Evolutionary conservation across 2,329 filamentous ascomycete species (phyloP).

Genomic region (Alternaria incomplexa): DNA sequence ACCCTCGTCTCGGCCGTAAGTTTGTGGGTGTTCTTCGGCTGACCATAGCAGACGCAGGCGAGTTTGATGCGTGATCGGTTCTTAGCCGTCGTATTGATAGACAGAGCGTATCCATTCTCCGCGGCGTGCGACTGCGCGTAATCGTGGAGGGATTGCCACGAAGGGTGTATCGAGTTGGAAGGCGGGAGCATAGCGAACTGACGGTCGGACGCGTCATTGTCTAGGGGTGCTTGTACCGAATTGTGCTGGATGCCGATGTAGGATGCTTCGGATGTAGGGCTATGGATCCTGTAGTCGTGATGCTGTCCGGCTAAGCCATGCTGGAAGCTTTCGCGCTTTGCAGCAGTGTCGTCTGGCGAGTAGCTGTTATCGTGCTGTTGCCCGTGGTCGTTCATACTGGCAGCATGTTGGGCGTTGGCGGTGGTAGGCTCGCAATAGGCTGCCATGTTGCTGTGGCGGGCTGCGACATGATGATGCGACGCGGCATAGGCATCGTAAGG

Average conservation of each 20-base stretch:
- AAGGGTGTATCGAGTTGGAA: constrained; percentile 27
- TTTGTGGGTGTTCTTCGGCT: constrained; percentile 46
- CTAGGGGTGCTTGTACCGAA: constrained; percentile 11
- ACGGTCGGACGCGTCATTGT: constrained; percentile 18
- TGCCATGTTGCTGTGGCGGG: constrained; percentile 17
- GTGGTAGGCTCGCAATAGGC: constrained; percentile 16
- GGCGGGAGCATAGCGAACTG: constrained; percentile 43
- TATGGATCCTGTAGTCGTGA: neutral
- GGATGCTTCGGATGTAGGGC: neutral
- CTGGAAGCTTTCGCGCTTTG: neutral
- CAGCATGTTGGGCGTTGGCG: constrained; percentile 5
- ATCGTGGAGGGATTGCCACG: constrained; percentile 40
- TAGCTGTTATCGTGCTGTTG: constrained; percentile 7
- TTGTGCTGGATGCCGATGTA: constrained; percentile 5
- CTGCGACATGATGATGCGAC: constrained; percentile 25
- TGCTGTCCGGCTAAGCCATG: constrained; percentile 1
- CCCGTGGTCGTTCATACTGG: constrained; percentile 14
- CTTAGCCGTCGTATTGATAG: constrained; percentile 46
- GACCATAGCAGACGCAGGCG: constrained; percentile 45
- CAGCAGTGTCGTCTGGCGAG: constrained; percentile 6
- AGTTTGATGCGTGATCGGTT: constrained; percentile 46
- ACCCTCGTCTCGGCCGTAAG: constrained; percentile 44
- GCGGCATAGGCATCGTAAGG: constrained; percentile 24
- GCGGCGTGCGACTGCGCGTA: constrained; percentile 44
- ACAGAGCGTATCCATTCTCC: constrained; percentile 42